Percentiles rank a stretch among this genome's conserved stretches.
These are phyloP conservation scores for Teratosphaeria pseudoeucalypti DNA, from an alignment of 2,329 filamentous ascomycete genomes.

Conservation along the genomic window DNA sequence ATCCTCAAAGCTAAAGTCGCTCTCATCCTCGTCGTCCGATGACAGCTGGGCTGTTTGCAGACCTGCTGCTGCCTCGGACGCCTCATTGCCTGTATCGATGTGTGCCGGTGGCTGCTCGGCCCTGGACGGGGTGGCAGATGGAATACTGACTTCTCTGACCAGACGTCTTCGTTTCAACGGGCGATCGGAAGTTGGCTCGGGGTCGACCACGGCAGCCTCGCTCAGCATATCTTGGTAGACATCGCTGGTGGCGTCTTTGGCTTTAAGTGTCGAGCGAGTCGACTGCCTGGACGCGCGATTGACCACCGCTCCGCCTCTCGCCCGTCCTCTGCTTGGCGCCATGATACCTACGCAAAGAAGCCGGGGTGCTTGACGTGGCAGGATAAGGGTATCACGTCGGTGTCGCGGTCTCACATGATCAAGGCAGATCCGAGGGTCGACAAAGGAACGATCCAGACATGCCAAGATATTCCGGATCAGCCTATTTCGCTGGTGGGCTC, in stretches of 20 bases:
- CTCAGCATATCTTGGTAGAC: conserved; percentile 22
- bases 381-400: conserved; percentile 4
- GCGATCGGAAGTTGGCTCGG: conserved; percentile 6
- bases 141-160: not conserved
- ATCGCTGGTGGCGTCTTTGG: conserved; percentile 10
- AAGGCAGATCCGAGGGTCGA: not conserved
- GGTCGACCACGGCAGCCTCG: conserved; percentile 14
- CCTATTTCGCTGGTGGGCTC: not conserved
- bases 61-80: not conserved
- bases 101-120: not conserved
- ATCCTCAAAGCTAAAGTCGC: conserved; percentile 55
- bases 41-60: conserved; percentile 21
- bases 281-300: conserved; percentile 2
- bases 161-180: conserved; percentile 21
- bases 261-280: not conserved
- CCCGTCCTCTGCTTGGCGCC: conserved; percentile 22
- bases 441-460: not conserved
- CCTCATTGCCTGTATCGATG: not conserved
- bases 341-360: conserved; percentile 6
- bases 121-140: not conserved
- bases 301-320: conserved; percentile 7
- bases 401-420: conserved; percentile 15
- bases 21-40: conserved; percentile 35
- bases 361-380: too few relatives aligned
- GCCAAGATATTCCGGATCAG: not conserved